Conservation (phyloP, 441 rosid species). For the Adansonia grandidieri region DNA sequence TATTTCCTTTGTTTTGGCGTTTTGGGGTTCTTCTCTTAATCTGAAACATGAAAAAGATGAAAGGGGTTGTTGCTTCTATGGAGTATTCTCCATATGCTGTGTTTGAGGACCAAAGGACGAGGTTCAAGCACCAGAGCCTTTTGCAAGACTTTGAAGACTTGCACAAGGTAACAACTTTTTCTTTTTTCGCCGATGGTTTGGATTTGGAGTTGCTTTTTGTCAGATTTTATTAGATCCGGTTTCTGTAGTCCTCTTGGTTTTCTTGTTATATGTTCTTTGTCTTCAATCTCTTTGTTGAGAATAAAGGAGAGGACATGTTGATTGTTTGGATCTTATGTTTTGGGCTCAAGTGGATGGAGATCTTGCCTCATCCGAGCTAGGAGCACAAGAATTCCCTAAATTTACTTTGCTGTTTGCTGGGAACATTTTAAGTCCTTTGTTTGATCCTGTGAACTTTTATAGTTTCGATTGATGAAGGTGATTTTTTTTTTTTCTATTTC, state of each 20-base stretch:
- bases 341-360: constrained; percentile 9
- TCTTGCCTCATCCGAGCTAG: constrained; percentile 4
- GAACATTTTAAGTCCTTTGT: background rate
- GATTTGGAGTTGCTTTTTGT: constrained; percentile 39
- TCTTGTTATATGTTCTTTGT: constrained; percentile 23
- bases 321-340: constrained; percentile 13
- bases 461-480: background rate
- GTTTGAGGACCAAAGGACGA: constrained; percentile 50
- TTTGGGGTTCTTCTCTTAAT: constrained; percentile 8
- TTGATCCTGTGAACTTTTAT: background rate
- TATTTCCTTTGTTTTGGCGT: constrained; percentile 18
- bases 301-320: background rate
- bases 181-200: constrained; percentile 28
- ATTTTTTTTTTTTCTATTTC: background rate
- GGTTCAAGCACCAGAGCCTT: constrained; percentile 65
- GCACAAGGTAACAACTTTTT: constrained; percentile 47
- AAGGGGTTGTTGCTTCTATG: constrained; percentile 28
- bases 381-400: background rate
- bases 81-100: constrained; percentile 40
- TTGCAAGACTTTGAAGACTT: constrained; percentile 72
- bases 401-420: background rate
- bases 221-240: constrained; percentile 14
- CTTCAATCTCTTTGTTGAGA: constrained; percentile 6
- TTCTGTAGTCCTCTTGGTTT: constrained; percentile 17
- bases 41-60: constrained; percentile 52